Conservation (phyloP, 169 alveolate species). For the Plasmodium reichenowi region DNA sequence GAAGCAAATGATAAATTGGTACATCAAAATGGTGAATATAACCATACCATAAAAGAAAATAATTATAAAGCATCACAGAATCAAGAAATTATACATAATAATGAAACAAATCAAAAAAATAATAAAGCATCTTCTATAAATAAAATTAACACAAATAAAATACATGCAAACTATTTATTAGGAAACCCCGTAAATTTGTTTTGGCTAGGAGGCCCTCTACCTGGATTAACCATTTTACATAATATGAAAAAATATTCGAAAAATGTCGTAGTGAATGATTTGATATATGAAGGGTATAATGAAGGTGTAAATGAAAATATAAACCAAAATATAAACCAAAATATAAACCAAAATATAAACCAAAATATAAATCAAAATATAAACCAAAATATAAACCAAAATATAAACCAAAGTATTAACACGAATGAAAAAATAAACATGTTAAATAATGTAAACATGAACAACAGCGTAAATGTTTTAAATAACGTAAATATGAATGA, state of each 20-base stretch:
- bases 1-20: neutral
- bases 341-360: neutral
- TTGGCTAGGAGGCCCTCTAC: constrained; percentile 76
- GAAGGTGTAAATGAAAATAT: constrained; percentile 12
- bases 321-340: neutral
- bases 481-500: neutral
- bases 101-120: neutral
- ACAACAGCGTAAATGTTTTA: neutral
- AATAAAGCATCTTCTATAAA: constrained; percentile 6
- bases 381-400: neutral
- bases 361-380: neutral
- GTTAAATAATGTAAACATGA: neutral
- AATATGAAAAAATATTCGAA: constrained; percentile 56
- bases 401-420: neutral
- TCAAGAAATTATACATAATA: neutral
- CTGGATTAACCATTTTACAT: constrained; percentile 68
- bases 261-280: constrained; percentile 61
- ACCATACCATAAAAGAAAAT: neutral
- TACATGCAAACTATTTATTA: constrained; percentile 11
- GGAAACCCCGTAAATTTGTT: constrained; percentile 57
- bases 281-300: constrained; percentile 70
- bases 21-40: neutral
- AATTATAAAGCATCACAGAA: neutral
- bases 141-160: neutral
- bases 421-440: neutral